Conservation (phyloP, 2,329 filamentous ascomycete species). For the Aspergillus pseudotamarii region DNA sequence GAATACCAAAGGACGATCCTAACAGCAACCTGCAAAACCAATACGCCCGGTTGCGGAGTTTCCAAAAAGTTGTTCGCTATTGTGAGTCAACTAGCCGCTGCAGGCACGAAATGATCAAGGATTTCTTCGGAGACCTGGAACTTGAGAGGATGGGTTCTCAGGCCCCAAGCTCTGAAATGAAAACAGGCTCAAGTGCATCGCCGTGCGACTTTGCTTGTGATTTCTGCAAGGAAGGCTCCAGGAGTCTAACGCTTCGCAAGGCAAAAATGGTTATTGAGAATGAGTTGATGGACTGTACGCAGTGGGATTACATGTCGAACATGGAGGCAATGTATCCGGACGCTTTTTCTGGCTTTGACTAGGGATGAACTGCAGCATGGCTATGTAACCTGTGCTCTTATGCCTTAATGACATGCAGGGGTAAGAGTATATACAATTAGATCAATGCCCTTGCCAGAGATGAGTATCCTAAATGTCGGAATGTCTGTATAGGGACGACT, state of each 20-base stretch:
- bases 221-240: slow-evolving; percentile 69
- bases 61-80: slow-evolving; percentile 72
- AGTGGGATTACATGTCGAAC: slow-evolving; percentile 5
- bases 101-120: slow-evolving; percentile 73
- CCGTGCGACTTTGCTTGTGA: slow-evolving; percentile 76
- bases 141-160: slow-evolving; percentile 37
- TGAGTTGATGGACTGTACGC: slow-evolving; percentile 15
- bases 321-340: slow-evolving; percentile 2
- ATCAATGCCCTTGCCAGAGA: background rate
- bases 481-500: background rate
- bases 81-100: slow-evolving; percentile 77
- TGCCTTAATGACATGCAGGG: background rate
- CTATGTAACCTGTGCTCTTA: background rate
- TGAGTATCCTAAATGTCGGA: background rate
- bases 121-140: slow-evolving; percentile 72
- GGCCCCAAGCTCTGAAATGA: slow-evolving; percentile 13
- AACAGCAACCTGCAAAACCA: slow-evolving; percentile 36
- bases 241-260: slow-evolving; percentile 61
- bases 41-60: slow-evolving; percentile 59
- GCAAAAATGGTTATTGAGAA: slow-evolving; percentile 32
- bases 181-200: slow-evolving; percentile 34
- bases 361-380: background rate
- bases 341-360: background rate
- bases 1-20: background rate
- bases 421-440: background rate